Evolutionary conservation across 1,139 yeast species (phyloP).

Genomic region (Scheffersomyces cryptocercus): DNA sequence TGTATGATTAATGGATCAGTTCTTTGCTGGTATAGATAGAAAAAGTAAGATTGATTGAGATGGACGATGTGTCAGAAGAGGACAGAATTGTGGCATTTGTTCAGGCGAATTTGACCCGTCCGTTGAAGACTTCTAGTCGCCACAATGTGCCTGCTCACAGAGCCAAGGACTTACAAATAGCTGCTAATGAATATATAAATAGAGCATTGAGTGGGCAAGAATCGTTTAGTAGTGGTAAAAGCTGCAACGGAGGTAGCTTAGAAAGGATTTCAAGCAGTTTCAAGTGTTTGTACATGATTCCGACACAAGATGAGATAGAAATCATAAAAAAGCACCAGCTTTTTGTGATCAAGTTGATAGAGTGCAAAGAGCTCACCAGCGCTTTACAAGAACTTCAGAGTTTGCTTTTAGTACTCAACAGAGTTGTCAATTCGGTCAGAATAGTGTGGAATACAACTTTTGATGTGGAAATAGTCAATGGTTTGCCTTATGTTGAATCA

Average conservation of each 20-base stretch:
- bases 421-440: constrained; percentile 3
- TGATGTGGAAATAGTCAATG: constrained; percentile 4
- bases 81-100: no score
- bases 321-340: constrained; percentile 29
- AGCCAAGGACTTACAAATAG: not conserved
- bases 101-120: no score
- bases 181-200: not conserved
- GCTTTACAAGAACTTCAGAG: constrained; percentile 13
- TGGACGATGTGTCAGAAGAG: no score
- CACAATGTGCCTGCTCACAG: no score
- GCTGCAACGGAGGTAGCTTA: no score
- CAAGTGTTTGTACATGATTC: constrained; percentile 17
- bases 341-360: constrained; percentile 29
- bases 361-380: constrained; percentile 17
- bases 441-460: not conserved
- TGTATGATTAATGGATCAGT: no score
- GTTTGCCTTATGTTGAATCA: constrained; percentile 7
- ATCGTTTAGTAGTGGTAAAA: no score
- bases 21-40: no score
- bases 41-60: no score
- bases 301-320: constrained; percentile 8
- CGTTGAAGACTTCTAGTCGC: no score
- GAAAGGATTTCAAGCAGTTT: constrained; percentile 15
- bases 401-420: constrained; percentile 10
- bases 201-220: no score